phyloP scores from a whole-genome alignment of 768 basidiomycete genomes.

The Boletus rubescentipes region DNA sequence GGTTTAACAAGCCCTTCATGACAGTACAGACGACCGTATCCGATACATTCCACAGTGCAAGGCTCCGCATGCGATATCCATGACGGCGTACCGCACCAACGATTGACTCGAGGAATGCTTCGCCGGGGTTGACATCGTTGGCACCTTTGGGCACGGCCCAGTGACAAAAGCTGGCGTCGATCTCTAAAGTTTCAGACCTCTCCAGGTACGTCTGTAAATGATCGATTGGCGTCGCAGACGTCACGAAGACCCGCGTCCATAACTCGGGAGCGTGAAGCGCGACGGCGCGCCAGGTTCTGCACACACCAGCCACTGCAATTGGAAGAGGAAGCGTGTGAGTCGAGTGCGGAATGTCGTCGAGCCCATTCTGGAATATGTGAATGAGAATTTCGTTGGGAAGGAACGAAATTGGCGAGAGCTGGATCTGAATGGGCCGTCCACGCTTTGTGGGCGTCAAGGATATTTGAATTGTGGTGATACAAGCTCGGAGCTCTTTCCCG shows the following conservation, averaged over 20 bases:
- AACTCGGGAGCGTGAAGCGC: conserved; percentile 3
- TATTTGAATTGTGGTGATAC: background rate
- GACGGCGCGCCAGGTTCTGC: conserved; percentile 12
- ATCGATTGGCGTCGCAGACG: conserved; percentile 6
- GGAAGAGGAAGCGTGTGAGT: conserved; percentile 1
- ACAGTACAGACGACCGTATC: conserved; percentile 8
- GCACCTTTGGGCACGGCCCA: conserved; percentile 1
- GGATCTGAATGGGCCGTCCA: background rate
- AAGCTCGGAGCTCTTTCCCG: background rate
- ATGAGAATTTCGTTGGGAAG: conserved; percentile 22
- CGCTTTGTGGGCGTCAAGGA: background rate
- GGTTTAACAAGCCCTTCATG: background rate
- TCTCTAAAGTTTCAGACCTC: conserved; percentile 9
- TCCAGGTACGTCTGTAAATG: conserved; percentile 4
- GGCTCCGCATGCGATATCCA: conserved; percentile 4
- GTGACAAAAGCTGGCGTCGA: conserved; percentile 13
- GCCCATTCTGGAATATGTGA: conserved; percentile 10
- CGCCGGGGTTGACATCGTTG: background rate
- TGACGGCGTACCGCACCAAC: background rate
- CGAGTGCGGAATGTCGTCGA: background rate
- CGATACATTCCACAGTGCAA: conserved; percentile 16
- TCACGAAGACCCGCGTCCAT: conserved; percentile 17
- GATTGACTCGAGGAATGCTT: conserved; percentile 4
- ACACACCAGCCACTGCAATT: conserved; percentile 8
- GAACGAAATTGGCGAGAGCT: conserved; percentile 18